Base-by-base conservation (phyloP, 768 basidiomycete genomes). In the Auriscalpium orientale region DNA sequence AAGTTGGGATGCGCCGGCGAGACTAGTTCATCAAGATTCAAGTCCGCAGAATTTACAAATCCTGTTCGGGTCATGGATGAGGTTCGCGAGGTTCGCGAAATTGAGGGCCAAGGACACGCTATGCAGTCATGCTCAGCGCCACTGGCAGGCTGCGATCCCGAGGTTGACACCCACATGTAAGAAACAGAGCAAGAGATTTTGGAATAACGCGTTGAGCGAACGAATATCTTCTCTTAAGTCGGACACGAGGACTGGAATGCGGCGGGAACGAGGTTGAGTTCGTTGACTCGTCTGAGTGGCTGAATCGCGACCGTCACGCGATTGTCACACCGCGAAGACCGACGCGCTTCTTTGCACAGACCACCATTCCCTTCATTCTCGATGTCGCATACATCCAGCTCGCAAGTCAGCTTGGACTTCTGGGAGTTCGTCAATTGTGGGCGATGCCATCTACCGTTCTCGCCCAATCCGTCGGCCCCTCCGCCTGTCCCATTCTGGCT, bases 371-470 rank as follows among this genome's bases (percentile, higher is more conserved):
- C 12, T 52, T 18, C 46, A 18, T 35, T 11, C 35, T 40, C 57
- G 49, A 76, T 78, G 76, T 79, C 79, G 21, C 68, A 69, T 51
- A 37, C 69, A 22, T 68, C 72, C 8, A 50, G 62, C n/a, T 58
- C 68, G 1, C 63, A 65, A 15, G 57, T 62, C 3, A 72, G 73
- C 1, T 76, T 80, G 55, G 83, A 86, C 60, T 87, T 89, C 67
- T 93, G 91, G 90, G 85, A 90, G 46, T 90, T 88, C 58, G 84
- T 90, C 7, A 70, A 71, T 53, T 93, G 91, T 63, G 73, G 79
- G 0, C 74, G 79, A 64, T 93, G 91, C 62, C 83, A 84, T 59
- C 74, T 88, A 28, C 79, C 83, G 0, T 92, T 87, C 62, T 64
- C 73, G 8, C 71, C 80, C 2, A 68, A 67, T n/a, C 75, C 78